Evolutionary conservation across 164 flowering plant genomes (phyloP).

Genomic region (Aristolochia contorta): DNA sequence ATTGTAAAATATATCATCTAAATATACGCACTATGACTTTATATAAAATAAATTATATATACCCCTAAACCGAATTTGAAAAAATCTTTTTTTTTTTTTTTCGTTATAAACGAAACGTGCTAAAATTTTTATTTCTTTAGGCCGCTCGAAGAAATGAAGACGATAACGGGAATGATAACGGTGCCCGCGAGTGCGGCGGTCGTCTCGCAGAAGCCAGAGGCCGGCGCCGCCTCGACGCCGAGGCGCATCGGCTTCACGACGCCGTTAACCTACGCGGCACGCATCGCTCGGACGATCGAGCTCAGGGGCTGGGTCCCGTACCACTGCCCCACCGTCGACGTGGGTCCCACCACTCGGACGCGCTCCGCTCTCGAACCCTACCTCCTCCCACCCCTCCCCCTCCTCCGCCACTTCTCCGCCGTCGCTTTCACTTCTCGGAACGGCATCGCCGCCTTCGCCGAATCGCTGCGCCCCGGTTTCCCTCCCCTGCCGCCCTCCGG

Average conservation of each 20-base stretch:
- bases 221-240: not conserved
- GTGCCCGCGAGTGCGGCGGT: no score
- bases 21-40: no score
- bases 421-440: constrained; percentile 70
- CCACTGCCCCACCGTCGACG: constrained; percentile 49
- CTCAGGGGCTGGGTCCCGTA: constrained; percentile 26
- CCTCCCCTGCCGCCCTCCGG: constrained; percentile 32
- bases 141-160: no score
- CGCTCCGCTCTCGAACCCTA: constrained; percentile 22
- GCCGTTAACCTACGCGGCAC: constrained; percentile 15
- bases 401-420: constrained; percentile 36
- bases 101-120: no score
- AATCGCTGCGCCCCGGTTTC: constrained; percentile 8
- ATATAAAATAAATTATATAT: no score
- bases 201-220: not conserved
- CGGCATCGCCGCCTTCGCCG: constrained; percentile 40
- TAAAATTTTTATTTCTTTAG: no score
- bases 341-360: constrained; percentile 34
- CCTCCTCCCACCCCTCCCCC: constrained; percentile 13
- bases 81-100: no score
- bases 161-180: no score
- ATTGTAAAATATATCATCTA: no score
- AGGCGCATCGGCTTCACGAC: constrained; percentile 15
- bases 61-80: no score
- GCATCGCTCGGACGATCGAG: constrained; percentile 9